A percentile compares a stretch with the other conserved stretches of the same genome.
These are phyloP conservation scores for Phytophthora palmivora DNA, from an alignment of 352 stramenopile species.

Conservation along the genomic window DNA sequence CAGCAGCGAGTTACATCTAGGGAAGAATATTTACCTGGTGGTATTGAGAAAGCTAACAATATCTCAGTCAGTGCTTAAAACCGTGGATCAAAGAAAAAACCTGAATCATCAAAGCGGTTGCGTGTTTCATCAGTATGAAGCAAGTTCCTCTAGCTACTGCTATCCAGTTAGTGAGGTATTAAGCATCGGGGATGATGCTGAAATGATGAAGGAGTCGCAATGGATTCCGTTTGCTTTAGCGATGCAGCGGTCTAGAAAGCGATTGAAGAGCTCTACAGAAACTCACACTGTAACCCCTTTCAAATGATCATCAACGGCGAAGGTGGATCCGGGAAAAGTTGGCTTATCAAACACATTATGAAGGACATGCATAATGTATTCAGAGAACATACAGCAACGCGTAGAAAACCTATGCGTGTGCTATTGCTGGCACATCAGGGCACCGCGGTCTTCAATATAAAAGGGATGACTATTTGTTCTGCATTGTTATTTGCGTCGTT, in stretches of 20 bases:
- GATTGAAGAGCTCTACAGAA: not conserved
- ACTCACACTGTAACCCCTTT: not conserved
- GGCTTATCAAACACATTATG: constrained; percentile 2
- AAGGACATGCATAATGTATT: constrained; percentile 8
- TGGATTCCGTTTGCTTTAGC: not conserved
- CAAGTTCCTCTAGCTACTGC: not conserved
- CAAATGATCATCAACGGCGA: constrained; percentile 8
- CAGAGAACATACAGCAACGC: not conserved
- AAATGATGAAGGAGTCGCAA: constrained; percentile 2
- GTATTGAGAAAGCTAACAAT: too few relatives aligned
- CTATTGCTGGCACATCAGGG: constrained; percentile 7
- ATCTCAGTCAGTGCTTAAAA: not conserved
- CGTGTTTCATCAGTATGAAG: too few relatives aligned
- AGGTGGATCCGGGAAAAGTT: constrained; percentile 1
- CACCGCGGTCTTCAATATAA: constrained; percentile 8
- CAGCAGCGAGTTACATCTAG: too few relatives aligned
- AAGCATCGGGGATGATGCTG: not conserved
- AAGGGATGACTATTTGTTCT: constrained; percentile 4
- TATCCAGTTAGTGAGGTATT: constrained; percentile 5
- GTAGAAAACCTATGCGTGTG: not conserved
- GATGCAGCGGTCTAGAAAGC: constrained; percentile 4
- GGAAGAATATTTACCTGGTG: too few relatives aligned
- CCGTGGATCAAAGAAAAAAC: not conserved
- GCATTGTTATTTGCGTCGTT: constrained; percentile 1
- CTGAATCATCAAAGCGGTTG: not conserved